Percentiles rank a stretch among this genome's conserved stretches.
phyloP scores from a whole-genome alignment of 257 asterid species.

The Primulina eburnea region DNA sequence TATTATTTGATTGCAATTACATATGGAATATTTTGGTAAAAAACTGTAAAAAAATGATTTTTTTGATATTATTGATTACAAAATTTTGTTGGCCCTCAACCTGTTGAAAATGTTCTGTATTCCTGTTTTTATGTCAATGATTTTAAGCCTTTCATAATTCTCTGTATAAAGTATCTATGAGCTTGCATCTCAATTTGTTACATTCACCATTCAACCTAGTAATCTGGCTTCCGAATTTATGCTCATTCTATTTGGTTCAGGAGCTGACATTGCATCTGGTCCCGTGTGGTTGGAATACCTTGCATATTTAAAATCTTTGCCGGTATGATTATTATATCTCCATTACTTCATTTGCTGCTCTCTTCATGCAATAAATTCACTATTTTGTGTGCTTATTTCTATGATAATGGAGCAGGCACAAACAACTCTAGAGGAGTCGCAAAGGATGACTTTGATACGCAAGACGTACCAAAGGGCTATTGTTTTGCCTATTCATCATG shows the following conservation, averaged over 20 bases:
- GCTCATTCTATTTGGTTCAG: constrained; percentile 34
- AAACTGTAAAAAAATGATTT: neutral
- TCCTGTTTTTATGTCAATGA: constrained; percentile 1
- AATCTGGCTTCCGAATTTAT: constrained; percentile 7
- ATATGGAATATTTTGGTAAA: neutral
- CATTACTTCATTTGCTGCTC: constrained; percentile 19
- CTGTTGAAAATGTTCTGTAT: constrained; percentile 1
- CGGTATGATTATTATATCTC: constrained; percentile 48
- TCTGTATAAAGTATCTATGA: neutral
- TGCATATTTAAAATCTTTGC: constrained; percentile 79
- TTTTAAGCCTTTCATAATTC: neutral
- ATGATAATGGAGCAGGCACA: constrained; percentile 61
- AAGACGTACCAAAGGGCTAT: constrained; percentile 89
- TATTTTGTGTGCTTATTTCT: constrained; percentile 19
- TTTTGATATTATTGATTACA: neutral
- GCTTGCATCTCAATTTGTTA: neutral
- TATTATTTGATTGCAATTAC: constrained; percentile 1
- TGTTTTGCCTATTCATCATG: constrained; percentile 81
- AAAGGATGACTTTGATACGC: constrained; percentile 77
- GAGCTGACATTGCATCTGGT: constrained; percentile 87
- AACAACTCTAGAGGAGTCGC: constrained; percentile 68
- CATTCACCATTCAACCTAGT: neutral
- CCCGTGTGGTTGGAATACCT: constrained; percentile 96
- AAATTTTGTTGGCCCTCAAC: neutral
- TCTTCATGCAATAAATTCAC: constrained; percentile 19